Evolutionary conservation across 352 stramenopile genomes (phyloP), one percentile per base, ranked within the genome.

Genomic region (Plasmopara muralis): DNA sequence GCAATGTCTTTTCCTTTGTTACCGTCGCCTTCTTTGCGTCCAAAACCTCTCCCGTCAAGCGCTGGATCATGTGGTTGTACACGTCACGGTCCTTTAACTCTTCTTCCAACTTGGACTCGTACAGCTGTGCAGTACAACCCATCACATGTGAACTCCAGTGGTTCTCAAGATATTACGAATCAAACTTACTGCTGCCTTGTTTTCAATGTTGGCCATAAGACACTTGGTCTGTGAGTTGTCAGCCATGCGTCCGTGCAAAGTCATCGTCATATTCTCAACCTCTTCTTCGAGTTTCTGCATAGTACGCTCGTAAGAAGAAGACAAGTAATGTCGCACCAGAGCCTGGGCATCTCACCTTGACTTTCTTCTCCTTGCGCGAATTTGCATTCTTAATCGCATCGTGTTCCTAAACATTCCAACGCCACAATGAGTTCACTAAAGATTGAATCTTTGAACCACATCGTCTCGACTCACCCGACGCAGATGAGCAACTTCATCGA

Each of bases 61-160:
- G 77, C 39, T 88, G 66, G 57, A 92, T 88, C 82, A 89, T 92
- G 58, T 92, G 78, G 35, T 70, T 89, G 64, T 89, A 92, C 40
- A 92, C 75, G 9, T 77, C 77, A 6, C 71, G 70, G 29, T 91
- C 81, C 0, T 63, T 66, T 12, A 87, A 47, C 50, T 91, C 81
- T 44, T 89, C 81, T 5, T 87, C 81, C 5, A 91, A 57, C 39
- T 89, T 89, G 20, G 80, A 78, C 28, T 91, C 76, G 52, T 88
- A 89, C 7, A 86, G 70, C 74, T 89, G 50, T 25, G 7, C 31
- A 57, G 14, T 33, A n/a, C 8, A 45, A 31, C 13, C 37, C 9
- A 47, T 18, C 47, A 14, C 38, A 20, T 12, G 6, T 60, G 5
- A 62, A 45, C 16, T 46, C 18, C 31, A 35, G 31, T 6, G 9